phyloP scores from a whole-genome alignment of 1,284 basidiomycete species.

The Sutorius eximius region DNA sequence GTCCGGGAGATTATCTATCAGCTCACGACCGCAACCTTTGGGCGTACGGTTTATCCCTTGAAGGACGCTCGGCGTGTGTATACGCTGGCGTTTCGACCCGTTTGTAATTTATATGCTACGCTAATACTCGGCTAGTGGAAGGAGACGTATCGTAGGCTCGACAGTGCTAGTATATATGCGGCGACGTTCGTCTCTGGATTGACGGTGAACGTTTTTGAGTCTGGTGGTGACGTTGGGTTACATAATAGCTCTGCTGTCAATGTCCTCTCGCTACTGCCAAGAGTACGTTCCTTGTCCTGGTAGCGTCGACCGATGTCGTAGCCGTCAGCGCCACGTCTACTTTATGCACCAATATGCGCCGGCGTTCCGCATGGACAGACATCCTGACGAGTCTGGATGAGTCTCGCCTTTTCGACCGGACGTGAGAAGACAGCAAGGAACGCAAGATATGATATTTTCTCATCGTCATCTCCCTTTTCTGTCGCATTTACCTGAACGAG shows the following conservation, averaged over 20 bases:
- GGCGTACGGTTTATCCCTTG: neutral
- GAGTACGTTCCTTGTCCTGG: neutral
- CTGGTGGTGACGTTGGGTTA: too few species aligned
- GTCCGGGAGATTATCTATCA: neutral
- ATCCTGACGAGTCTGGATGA: neutral
- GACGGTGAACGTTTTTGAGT: too few species aligned
- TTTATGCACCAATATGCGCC: too few species aligned
- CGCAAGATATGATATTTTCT: neutral
- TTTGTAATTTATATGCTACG: constrained; percentile 9
- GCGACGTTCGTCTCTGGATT: neutral
- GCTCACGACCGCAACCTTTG: neutral
- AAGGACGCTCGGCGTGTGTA: neutral
- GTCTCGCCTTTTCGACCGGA: neutral
- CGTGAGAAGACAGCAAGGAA: neutral
- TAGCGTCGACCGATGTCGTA: too few species aligned
- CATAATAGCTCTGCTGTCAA: too few species aligned
- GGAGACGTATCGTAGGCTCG: neutral
- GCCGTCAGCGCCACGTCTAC: too few species aligned
- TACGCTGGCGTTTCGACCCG: constrained; percentile 3
- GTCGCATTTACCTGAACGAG: neutral
- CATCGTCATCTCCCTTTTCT: neutral
- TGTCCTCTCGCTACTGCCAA: neutral
- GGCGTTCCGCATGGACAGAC: neutral
- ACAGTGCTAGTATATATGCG: constrained; percentile 4
- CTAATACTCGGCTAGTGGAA: constrained; percentile 4